Base-by-base conservation (phyloP, 2,329 filamentous ascomycete genomes). In the Cryphonectria radicalis region DNA sequence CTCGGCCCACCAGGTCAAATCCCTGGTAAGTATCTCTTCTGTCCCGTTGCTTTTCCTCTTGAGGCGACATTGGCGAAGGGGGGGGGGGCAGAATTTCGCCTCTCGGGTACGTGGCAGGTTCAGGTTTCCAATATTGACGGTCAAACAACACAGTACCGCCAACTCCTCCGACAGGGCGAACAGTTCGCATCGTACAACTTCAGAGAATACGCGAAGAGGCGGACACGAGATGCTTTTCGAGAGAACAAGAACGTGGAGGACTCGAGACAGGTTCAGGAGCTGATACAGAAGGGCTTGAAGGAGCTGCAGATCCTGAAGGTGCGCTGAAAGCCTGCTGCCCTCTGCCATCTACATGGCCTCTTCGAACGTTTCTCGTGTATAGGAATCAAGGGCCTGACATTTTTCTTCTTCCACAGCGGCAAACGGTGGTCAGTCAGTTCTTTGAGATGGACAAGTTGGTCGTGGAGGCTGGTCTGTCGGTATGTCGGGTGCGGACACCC, bases 151-250 rank as follows among this genome's bases (percentile, higher is more conserved):
- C 74, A 97, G 95, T 98, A 97, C 83, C 95, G 96, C 76, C 95
- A 95, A 78, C 86, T 99, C 77, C 86, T 98, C 78, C 92, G 95
- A 77, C 92, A 96, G 81, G 91, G 94, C 74, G 87, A 88, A 73
- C 93, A 97, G 79, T 98, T 99, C 82, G 89, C 94, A 74, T 90
- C 92, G 76, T 99, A 98, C 86, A 99, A 98, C 84, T 99, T 98
- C 87, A 90, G 96, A 83, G 95, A 98, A 81, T 99, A 99, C 82
- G 95, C 96, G 68, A 92, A 91, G 82, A 91, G 96, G 79, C 90
- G 95, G 81, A 97, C 96, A 80, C 89, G 89, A 80, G 96, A 98
- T 85, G 91, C 93, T 5, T 99, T 98, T 82, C 89, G 92, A 77
- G 94, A 97, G 81, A 88, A 97, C 81, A 88, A 89, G 81, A 80